Evolutionary conservation across 352 stramenopile species (phyloP), one percentile per base, ranked within the genome.

Genomic region (Phytophthora podocarpi): DNA sequence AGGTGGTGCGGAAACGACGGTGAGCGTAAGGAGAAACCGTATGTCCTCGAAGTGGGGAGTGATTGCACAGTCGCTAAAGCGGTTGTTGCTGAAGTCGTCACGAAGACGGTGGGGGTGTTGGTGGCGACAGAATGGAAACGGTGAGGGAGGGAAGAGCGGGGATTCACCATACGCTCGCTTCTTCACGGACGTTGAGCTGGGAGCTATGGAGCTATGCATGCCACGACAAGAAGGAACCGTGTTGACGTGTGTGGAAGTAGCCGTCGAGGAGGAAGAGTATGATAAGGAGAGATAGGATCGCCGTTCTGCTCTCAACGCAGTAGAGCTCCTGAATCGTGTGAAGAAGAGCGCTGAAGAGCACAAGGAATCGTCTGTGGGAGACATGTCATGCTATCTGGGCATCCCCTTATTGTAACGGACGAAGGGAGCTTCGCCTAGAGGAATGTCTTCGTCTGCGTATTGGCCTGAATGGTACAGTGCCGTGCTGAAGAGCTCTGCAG

Each of bases 281-380:
- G 43, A 36, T 3, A 63, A 63, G 15, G 43, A 63, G 7, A 26
- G 55, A 1, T 32, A 63, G 7, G 54, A 56, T 6, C 35, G 43
- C 4, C 35, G 55, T 5, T 34, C 5, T 7, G 35, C 43, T 35
- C 7, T 63, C 4, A 35, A 56, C 15, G 54, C 50, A 13, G 43
- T 35, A 1, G 26, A 63, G n/a, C n/a, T n/a, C n/a, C n/a, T n/a
- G n/a, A n/a, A n/a, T n/a, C n/a, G n/a, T n/a, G n/a, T n/a, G n/a
- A 9, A 9, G n/a, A n/a, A n/a, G n/a, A n/a, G n/a, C n/a, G 2
- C n/a, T 20, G 32, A 36, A 5, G 7, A 8, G 2, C 24, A 18
- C 2, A 32, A 21, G 5, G 18, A 39, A 3, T 34, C 32, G 27
- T 28, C 41, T 6, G 10, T 35, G 10, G 5, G 15, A 12, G 9